Conservation (phyloP, 768 basidiomycete genomes). For the Trametopsis cervina region DNA sequence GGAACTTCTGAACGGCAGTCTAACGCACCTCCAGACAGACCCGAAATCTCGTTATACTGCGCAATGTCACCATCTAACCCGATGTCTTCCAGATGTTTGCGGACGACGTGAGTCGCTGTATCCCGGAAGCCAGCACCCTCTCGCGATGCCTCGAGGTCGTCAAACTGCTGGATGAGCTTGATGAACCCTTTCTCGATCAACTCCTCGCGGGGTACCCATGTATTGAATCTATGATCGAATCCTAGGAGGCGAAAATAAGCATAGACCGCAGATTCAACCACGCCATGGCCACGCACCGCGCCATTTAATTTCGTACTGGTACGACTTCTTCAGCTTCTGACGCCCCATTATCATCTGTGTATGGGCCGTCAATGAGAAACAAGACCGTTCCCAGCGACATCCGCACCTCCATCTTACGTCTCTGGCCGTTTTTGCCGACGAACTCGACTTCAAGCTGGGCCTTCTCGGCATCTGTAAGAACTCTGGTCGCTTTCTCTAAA, state of each 20-base stretch:
- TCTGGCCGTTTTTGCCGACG: slow-evolving; percentile 85
- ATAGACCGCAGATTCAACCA: background rate
- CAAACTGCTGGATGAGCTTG: slow-evolving; percentile 90
- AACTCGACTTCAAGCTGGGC: slow-evolving; percentile 75
- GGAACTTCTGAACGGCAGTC: slow-evolving; percentile 3
- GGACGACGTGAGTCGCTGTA: slow-evolving; percentile 70
- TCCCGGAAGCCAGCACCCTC: slow-evolving; percentile 93
- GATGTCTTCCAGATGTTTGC: slow-evolving; percentile 92
- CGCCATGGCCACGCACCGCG: slow-evolving; percentile 28
- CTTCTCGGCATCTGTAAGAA: slow-evolving; percentile 84
- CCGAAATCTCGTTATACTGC: slow-evolving; percentile 95
- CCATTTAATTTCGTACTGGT: slow-evolving; percentile 93
- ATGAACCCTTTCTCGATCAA: slow-evolving; percentile 80
- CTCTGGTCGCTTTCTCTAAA: slow-evolving; percentile 85
- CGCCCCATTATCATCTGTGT: slow-evolving; percentile 80
- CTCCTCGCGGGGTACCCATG: slow-evolving; percentile 87
- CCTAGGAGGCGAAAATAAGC: slow-evolving; percentile 21
- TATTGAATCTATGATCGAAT: slow-evolving; percentile 80
- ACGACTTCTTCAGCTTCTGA: slow-evolving; percentile 93
- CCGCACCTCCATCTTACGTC: slow-evolving; percentile 82
- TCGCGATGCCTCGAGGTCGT: slow-evolving; percentile 91
- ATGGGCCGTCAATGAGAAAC: background rate
- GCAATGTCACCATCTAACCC: slow-evolving; percentile 97
- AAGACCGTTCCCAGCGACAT: slow-evolving; percentile 1
- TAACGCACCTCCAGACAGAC: slow-evolving; percentile 78